Conservation (phyloP, 139 green algal species). For the Nannochloris sp. region DNA sequence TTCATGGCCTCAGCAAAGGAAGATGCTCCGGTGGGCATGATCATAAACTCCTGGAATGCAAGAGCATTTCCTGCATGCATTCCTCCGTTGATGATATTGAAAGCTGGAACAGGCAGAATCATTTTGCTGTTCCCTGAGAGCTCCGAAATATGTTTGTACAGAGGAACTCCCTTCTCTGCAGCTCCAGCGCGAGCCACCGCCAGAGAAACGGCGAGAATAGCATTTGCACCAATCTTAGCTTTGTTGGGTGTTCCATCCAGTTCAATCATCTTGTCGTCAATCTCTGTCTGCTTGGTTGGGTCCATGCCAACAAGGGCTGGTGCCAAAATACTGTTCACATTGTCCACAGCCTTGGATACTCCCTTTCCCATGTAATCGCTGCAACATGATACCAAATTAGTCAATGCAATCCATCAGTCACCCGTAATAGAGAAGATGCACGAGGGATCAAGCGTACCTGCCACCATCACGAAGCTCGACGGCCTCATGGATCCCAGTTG, state of each 20-base stretch:
- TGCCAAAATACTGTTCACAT: slow-evolving; percentile 91
- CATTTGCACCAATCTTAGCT: slow-evolving; percentile 94
- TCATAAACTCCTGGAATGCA: slow-evolving; percentile 99
- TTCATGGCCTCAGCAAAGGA: slow-evolving; percentile 91
- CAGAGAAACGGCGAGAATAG: slow-evolving; percentile 97
- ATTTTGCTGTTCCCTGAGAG: slow-evolving; percentile 90
- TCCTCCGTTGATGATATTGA: slow-evolving; percentile 99
- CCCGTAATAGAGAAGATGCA: background rate
- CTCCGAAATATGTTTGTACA: slow-evolving; percentile 92
- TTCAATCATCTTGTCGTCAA: slow-evolving; percentile 91
- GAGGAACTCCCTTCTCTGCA: slow-evolving; percentile 85
- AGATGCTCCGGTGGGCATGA: slow-evolving; percentile 77
- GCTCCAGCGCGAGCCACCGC: slow-evolving; percentile 84
- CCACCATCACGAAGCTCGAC: slow-evolving; percentile 94
- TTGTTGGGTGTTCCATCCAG: slow-evolving; percentile 98
- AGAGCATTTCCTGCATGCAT: slow-evolving; percentile 95
- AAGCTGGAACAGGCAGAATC: slow-evolving; percentile 93
- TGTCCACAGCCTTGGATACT: slow-evolving; percentile 87
- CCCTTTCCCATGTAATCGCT: slow-evolving; percentile 89
- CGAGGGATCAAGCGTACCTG: slow-evolving; percentile 29
- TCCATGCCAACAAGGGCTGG: slow-evolving; percentile 81
- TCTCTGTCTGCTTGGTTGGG: slow-evolving; percentile 71
- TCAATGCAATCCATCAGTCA: background rate
- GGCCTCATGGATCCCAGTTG: slow-evolving; percentile 94
- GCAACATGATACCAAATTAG: background rate